phyloP scores from a whole-genome alignment of 495 filamentous ascomycete genomes.

The Endocarpon pusillum region DNA sequence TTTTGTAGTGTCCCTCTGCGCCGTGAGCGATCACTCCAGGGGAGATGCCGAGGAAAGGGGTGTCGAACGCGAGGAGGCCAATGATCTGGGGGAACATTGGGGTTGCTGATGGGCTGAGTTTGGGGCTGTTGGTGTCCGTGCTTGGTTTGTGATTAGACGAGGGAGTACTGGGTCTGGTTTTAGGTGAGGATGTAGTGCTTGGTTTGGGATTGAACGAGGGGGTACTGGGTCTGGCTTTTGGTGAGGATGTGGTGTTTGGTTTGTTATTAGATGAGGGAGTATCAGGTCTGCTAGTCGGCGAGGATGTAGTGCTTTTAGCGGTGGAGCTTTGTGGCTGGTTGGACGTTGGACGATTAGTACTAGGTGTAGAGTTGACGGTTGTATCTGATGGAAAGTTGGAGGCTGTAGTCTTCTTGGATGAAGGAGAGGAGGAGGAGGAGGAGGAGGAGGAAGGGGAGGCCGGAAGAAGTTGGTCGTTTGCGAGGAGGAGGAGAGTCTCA shows the following conservation, averaged over 20 bases:
- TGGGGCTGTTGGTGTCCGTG: constrained; percentile 11
- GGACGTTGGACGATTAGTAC: background rate
- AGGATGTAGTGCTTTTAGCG: constrained; percentile 5
- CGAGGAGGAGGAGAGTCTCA: constrained; percentile 57
- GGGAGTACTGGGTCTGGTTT: constrained; percentile 11
- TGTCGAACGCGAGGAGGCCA: constrained; percentile 87
- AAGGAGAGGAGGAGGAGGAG: constrained; percentile 8
- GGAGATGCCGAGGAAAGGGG: constrained; percentile 79
- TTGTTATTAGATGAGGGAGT: constrained; percentile 5
- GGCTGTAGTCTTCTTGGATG: constrained; percentile 1
- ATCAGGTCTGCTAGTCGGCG: constrained; percentile 13
- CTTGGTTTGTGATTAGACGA: constrained; percentile 1
- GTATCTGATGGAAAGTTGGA: constrained; percentile 3
- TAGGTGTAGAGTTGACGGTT: background rate
- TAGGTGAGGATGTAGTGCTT: constrained; percentile 6
- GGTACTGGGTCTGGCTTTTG: constrained; percentile 12
- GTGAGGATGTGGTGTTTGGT: constrained; percentile 3
- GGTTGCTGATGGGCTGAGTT: constrained; percentile 16
- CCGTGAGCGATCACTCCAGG: constrained; percentile 79
- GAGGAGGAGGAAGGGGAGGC: constrained; percentile 11
- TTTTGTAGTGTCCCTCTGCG: constrained; percentile 70
- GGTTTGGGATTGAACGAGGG: constrained; percentile 3
- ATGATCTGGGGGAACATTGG: constrained; percentile 56
- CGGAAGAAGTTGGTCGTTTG: constrained; percentile 48
- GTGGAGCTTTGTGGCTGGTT: background rate